Evolutionary conservation across 345 rosid species (phyloP), one percentile per base, ranked within the genome.

Genomic region (Brassica carinata): DNA sequence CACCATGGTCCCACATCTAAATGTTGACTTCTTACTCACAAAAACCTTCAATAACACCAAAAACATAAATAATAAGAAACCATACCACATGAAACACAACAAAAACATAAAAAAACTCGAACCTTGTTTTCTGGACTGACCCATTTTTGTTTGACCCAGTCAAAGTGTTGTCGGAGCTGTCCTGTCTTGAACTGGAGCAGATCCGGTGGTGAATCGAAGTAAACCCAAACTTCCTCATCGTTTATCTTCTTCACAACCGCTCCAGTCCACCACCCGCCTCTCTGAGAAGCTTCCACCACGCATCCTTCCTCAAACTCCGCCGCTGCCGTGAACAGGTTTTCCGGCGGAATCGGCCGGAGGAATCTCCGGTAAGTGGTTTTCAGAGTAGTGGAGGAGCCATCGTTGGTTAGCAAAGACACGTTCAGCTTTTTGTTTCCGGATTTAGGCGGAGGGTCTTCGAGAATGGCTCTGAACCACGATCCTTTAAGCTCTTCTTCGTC

Each of bases 1-100:
- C 53, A 87, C 89, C 2, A 59, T 77, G 30, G 84, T 82, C 33
- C 91, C 92, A 18, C 88, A 83, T 85, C 88, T 82, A 77, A 59
- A 59, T 9, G 14, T 59, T 1, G 64, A 59, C 6, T 23, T 59
- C 64, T 81, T 65, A n/a, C 79, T 63, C 85, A 83, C 10, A 36
- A 8, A 8, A 36, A 36, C 43, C 43, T 36, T 36, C 10, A 36
- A 36, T 36, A 36, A 36, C 43, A 36, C 43, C 8, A 36, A 23
- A 23, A 23, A 23, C 26, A 23, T 23, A 23, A 23, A 23, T 23
- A 23, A 23, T 23, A 23, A 23, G 26, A 23, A 23, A 23, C 26
- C 26, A 23, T 23, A 23, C 26, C 26, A 23, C 26, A 36, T 1
- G 7, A 36, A 36, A 7, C 40, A 36, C 10, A 36, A 36, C 26